Evolutionary conservation across 2,329 filamentous ascomycete genomes (phyloP).

Genomic region (Fusarium musae): DNA sequence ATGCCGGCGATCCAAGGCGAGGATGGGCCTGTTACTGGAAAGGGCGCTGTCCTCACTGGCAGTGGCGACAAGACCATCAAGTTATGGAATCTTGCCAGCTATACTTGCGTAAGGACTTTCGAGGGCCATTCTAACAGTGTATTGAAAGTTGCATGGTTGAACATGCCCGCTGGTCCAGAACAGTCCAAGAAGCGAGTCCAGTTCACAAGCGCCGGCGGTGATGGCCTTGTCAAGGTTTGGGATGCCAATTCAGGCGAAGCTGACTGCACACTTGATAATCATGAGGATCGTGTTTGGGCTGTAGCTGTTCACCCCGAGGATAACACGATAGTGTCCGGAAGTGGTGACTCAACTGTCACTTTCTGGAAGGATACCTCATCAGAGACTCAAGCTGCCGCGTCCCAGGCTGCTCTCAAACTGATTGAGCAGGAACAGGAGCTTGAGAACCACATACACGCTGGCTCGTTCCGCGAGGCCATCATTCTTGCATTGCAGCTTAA

Average conservation of each 20-base stretch:
- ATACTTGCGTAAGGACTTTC: constrained; percentile 91
- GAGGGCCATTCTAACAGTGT: constrained; percentile 97
- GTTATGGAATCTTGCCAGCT: constrained; percentile 92
- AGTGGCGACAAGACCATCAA: constrained; percentile 97
- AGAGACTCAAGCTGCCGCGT: constrained; percentile 79
- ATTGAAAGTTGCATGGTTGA: constrained; percentile 91
- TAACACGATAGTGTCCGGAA: constrained; percentile 86
- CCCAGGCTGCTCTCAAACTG: constrained; percentile 78
- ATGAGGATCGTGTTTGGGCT: constrained; percentile 95
- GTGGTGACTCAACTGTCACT: constrained; percentile 90
- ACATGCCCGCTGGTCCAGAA: constrained; percentile 60
- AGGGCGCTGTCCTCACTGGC: constrained; percentile 87
- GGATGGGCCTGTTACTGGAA: constrained; percentile 76
- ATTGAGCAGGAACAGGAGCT: constrained; percentile 95
- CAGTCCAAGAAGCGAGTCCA: constrained; percentile 71
- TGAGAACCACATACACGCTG: constrained; percentile 89
- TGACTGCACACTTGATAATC: constrained; percentile 93
- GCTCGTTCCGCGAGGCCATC: constrained; percentile 93
- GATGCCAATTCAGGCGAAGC: constrained; percentile 86
- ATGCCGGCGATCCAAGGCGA: constrained; percentile 79
- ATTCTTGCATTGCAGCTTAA: constrained; percentile 92
- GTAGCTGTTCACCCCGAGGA: constrained; percentile 76
- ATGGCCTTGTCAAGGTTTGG: constrained; percentile 97
- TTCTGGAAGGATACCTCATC: constrained; percentile 96
- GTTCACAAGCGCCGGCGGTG: constrained; percentile 88